Percentiles rank a stretch among this genome's conserved stretches.
Conservation (phyloP, 352 stramenopile genomes). For the Phytophthora agathidicida region DNA sequence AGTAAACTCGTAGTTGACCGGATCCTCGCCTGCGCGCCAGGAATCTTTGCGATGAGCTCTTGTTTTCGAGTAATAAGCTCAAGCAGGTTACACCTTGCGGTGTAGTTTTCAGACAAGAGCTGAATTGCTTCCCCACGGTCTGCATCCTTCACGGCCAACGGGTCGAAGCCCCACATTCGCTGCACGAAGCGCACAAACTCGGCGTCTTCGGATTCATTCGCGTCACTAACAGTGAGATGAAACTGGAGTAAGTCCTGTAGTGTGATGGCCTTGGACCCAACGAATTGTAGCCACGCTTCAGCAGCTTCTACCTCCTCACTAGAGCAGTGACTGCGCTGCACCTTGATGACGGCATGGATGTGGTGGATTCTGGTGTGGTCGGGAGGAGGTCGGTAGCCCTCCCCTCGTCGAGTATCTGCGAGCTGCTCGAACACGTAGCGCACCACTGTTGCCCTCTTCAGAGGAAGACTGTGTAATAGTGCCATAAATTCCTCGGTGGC, state of each 20-base stretch:
- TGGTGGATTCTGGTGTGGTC: slow-evolving; percentile 55
- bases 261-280: slow-evolving; percentile 25
- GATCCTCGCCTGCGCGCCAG: slow-evolving; percentile 25
- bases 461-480: slow-evolving; percentile 44
- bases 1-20: slow-evolving; percentile 14
- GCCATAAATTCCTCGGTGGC: slow-evolving; percentile 38
- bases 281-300: slow-evolving; percentile 36
- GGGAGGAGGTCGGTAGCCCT: slow-evolving; percentile 50
- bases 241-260: slow-evolving; percentile 52
- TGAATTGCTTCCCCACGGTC: slow-evolving; percentile 32
- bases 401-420: slow-evolving; percentile 44
- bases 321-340: slow-evolving; percentile 51
- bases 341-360: slow-evolving; percentile 49
- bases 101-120: slow-evolving; percentile 45
- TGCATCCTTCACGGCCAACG: slow-evolving; percentile 28
- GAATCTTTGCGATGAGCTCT: slow-evolving; percentile 34
- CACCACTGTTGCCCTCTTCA: slow-evolving; percentile 45
- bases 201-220: slow-evolving; percentile 51
- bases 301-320: slow-evolving; percentile 38
- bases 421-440: slow-evolving; percentile 68
- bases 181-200: slow-evolving; percentile 69
- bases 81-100: slow-evolving; percentile 16
- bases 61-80: slow-evolving; percentile 31
- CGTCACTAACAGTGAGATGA: slow-evolving; percentile 56
- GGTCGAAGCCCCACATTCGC: slow-evolving; percentile 65